Conservation (phyloP, 225 moss, liverwort and hornwort species). For the Sphagnum tenellum region DNA sequence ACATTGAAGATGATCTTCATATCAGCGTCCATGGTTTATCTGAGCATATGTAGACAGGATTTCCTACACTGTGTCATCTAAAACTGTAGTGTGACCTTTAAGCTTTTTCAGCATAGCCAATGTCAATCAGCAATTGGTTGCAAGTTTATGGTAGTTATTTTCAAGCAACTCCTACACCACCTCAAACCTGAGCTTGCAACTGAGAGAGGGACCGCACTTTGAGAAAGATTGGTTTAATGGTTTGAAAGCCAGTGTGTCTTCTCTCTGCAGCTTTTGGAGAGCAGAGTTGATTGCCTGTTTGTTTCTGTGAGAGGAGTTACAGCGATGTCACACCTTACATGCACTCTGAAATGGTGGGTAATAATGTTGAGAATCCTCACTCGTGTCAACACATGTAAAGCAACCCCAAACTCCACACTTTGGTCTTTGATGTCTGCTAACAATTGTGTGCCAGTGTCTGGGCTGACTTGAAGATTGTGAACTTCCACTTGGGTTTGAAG, state of each 20-base stretch:
- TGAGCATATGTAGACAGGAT: too few species aligned
- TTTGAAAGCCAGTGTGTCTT: background rate
- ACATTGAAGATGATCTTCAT: too few species aligned
- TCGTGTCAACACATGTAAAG: constrained; percentile 4
- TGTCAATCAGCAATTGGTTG: too few species aligned
- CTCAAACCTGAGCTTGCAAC: too few species aligned
- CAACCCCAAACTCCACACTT: constrained; percentile 4
- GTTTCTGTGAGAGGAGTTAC: background rate
- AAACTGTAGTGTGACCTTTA: too few species aligned
- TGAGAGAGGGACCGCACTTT: too few species aligned
- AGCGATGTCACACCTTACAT: constrained; percentile 2
- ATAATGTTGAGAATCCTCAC: constrained; percentile 5
- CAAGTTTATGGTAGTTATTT: too few species aligned
- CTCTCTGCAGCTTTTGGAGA: constrained; percentile 4
- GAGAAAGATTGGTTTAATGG: too few species aligned
- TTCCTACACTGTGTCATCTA: too few species aligned
- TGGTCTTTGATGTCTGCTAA: constrained; percentile 5
- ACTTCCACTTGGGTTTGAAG: constrained; percentile 10
- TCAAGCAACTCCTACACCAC: too few species aligned
- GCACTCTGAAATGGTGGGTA: constrained; percentile 12
- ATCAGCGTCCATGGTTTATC: too few species aligned
- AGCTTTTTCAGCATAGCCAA: too few species aligned
- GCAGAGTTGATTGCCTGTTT: background rate
- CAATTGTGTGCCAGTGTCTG: constrained; percentile 2
- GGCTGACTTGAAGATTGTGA: constrained; percentile 4